Base-by-base conservation (phyloP, 23 red algal genomes). In the Gracilaria gracilis region DNA sequence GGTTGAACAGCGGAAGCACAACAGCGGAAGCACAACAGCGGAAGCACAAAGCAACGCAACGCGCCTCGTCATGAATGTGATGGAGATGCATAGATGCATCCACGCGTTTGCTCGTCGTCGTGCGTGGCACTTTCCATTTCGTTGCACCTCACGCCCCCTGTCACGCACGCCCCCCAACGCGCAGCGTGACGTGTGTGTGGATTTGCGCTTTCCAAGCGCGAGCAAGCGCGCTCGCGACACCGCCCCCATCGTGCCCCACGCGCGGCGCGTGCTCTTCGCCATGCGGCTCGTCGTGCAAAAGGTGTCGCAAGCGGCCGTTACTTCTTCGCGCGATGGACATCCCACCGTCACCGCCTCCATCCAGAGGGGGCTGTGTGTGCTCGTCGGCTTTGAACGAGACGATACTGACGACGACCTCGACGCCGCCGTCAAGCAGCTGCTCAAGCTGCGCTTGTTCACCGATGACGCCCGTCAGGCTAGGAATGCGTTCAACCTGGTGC, bases 211-310 rank as follows among this genome's bases (percentile, higher is more conserved):
- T 11, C 42, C 69, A 74, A 36, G 69, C 69, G n/a, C n/a, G n/a
- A n/a, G n/a, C n/a, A n/a, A n/a, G n/a, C 32, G 69, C 35, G 34
- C 28, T 1, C 28, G 34, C 21, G 17, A 2, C 37, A 0, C 35
- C 36, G 5, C 69, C 17, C 69, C 69, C 23, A 13, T 4, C 36
- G 69, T 16, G 69, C 36, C 0, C 34, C 39, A 16, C 34, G 16
- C 15, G 21, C 34, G 6, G 5, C 36, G 9, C 69, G 40, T 42
- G 33, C n/a, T 4, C 17, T 16, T 20, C 38, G 72, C 46, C 40
- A 92, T 92, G 89, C 59, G 89, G 4, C 65, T 92, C 46, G 89
- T 92, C 31, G 80, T 92, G 27, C 89, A 92, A 37, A 83, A 79
- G 72, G 78, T 83, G 19, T 38, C 89, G 31, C 79, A 92, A 54